phyloP scores from a whole-genome alignment of 169 alveolate species.

The Plasmodium cynomolgi region DNA sequence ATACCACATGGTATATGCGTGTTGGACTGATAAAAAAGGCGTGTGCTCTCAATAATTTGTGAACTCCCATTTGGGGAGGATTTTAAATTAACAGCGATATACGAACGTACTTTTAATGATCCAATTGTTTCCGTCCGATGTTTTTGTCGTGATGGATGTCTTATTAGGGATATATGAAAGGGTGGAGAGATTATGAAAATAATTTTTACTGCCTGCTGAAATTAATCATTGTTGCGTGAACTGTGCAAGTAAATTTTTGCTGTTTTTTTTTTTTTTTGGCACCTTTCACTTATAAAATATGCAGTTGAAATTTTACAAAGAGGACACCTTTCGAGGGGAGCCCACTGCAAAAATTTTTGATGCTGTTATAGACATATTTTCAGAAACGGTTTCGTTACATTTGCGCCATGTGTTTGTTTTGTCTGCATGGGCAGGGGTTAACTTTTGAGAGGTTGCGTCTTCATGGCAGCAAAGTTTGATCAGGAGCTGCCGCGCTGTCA shows the following conservation, averaged over 20 bases:
- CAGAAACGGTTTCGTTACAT: neutral
- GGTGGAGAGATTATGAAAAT: neutral
- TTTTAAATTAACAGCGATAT: neutral
- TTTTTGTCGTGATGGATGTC: neutral
- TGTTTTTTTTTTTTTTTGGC: neutral
- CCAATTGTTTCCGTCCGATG: neutral
- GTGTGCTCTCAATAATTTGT: neutral
- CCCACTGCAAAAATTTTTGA: neutral
- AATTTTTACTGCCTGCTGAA: neutral
- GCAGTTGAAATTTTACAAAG: slow-evolving; percentile 1
- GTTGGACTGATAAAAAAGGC: neutral
- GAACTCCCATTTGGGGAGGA: neutral
- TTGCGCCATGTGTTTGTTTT: neutral
- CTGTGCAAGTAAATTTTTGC: neutral
- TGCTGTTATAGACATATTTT: neutral
- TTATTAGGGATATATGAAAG: neutral
- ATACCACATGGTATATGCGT: neutral
- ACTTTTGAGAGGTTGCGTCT: neutral
- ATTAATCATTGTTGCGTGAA: neutral
- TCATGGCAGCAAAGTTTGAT: neutral
- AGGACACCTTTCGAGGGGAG: neutral
- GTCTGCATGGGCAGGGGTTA: neutral
- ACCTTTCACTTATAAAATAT: neutral
- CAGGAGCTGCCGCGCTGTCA: neutral
- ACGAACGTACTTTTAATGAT: neutral